Evolutionary conservation across 768 basidiomycete species (phyloP), one percentile per base, ranked within the genome.

Genomic region (Leccinum subgranulosum): DNA sequence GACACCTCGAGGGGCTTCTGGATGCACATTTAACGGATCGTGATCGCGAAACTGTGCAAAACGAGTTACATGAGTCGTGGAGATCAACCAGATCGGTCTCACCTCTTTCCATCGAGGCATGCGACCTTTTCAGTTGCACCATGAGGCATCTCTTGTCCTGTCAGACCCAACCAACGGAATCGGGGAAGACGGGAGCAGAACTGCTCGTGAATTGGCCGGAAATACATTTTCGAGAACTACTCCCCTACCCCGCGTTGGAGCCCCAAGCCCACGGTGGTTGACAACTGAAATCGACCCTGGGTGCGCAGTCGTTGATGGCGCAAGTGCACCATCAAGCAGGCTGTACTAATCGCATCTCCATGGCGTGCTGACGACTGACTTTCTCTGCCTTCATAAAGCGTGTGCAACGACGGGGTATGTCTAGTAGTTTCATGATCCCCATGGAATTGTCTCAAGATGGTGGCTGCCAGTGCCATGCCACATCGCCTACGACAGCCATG

Each of bases 71-170:
- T 96, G 63, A 31, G 83, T 85, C 12, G 80, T 97, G 39, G 79
- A 87, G 33, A 87, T 97, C 65, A 98, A 98, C 69, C 95, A 95
- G 3, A 96, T 94, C 1, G 96, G 96, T 10, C 90, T 88, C 29
- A 97, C 96, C 4, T 87, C 91, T 0, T 97, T 94, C 64, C 94
- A 92, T 4, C 93, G 95, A 81, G 79, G 90, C 85, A 65, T 31
- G 58, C 41, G 29, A 11, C 39, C 33, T 4, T 43, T 43, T 9
- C 9, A 19, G n/a, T 9, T 19, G 7, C 45, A 17, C 27, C 34
- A 61, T 45, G 45, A 47, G 25, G 31, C 48, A 27, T 19, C 29
- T 25, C 45, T 41, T 19, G 41, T 31, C 46, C 23, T 33, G 50
- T 59, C 28, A 92, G 91, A 85, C 28, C 80, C 92, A 55, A 90